A percentile compares a stretch with the other conserved stretches of the same genome.
phyloP scores from a whole-genome alignment of 2,329 filamentous ascomycete species.

The Verticillium nubilum region DNA sequence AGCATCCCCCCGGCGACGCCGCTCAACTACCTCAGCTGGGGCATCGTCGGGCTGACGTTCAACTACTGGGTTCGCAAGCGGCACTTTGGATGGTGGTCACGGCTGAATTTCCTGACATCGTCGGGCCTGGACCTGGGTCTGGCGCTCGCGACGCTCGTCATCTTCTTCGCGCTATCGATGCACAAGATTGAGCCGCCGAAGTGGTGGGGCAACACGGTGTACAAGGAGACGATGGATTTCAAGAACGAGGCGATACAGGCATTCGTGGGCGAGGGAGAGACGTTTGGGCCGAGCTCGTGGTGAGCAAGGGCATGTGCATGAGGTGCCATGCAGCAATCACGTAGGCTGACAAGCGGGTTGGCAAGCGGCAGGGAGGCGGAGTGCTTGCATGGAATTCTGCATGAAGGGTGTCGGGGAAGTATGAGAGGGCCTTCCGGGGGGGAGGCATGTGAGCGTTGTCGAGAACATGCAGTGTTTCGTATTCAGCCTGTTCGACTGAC shows the following conservation, averaged over 20 bases:
- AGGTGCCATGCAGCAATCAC: too few relatives aligned
- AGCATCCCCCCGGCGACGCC: constrained; percentile 62
- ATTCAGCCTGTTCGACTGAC: background rate
- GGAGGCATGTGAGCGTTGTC: background rate
- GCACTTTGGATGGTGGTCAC: constrained; percentile 65
- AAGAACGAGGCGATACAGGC: constrained; percentile 53
- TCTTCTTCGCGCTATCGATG: constrained; percentile 66
- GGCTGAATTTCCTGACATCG: constrained; percentile 67
- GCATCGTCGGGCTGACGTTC: constrained; percentile 64
- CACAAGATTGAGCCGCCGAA: constrained; percentile 54
- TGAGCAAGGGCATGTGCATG: too few relatives aligned
- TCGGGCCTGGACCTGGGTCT: constrained; percentile 66
- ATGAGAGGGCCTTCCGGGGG: background rate
- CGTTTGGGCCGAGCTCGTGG: constrained; percentile 57
- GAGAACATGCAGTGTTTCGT: background rate
- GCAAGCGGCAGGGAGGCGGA: background rate
- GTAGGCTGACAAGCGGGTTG: background rate
- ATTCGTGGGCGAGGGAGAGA: constrained; percentile 45
- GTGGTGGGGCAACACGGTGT: constrained; percentile 66
- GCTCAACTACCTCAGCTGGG: constrained; percentile 71
- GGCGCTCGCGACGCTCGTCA: constrained; percentile 59
- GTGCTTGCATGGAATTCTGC: background rate
- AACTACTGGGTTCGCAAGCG: constrained; percentile 61
- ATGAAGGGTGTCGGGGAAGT: background rate
- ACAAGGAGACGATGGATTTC: constrained; percentile 56